phyloP scores from a whole-genome alignment of 306 rosid genomes.

The Abrus pulchellus region DNA sequence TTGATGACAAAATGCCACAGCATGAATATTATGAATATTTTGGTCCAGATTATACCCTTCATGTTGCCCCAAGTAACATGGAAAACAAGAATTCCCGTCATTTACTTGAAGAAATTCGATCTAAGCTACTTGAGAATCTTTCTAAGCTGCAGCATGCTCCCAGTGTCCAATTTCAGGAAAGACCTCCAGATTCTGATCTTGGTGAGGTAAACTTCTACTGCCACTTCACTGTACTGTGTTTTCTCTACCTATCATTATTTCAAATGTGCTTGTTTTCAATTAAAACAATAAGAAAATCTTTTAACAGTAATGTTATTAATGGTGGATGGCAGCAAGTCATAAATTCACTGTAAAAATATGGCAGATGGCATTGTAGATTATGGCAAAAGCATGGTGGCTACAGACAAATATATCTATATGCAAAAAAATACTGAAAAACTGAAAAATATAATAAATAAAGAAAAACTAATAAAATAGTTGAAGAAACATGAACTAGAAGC shows the following conservation, averaged over 20 bases:
- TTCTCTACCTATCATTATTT: conserved; percentile 4
- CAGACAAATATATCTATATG: too few species aligned
- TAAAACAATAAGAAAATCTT: conserved; percentile 5
- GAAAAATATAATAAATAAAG: too few species aligned
- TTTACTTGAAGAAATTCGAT: conserved; percentile 74
- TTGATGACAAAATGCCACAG: conserved; percentile 93
- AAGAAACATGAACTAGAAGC: background rate
- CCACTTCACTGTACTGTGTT: conserved; percentile 12
- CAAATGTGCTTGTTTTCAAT: conserved; percentile 10
- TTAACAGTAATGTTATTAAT: background rate
- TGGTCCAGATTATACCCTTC: conserved; percentile 93
- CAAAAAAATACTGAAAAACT: too few species aligned
- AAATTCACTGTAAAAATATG: too few species aligned
- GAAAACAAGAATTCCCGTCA: conserved; percentile 86
- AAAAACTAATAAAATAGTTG: background rate
- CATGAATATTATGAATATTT: conserved; percentile 93
- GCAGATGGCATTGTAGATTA: too few species aligned
- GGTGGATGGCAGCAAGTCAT: background rate
- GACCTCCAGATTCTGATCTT: conserved; percentile 81
- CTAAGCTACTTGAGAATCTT: conserved; percentile 81
- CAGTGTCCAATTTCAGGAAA: conserved; percentile 85
- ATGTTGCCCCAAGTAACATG: conserved; percentile 97
- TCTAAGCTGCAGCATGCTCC: conserved; percentile 91
- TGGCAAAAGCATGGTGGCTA: too few species aligned
- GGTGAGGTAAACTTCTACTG: conserved; percentile 69